Evolutionary conservation across 2,329 filamentous ascomycete species (phyloP), one percentile per base, ranked within the genome.

Genomic region (Colletotrichum camelliae): DNA sequence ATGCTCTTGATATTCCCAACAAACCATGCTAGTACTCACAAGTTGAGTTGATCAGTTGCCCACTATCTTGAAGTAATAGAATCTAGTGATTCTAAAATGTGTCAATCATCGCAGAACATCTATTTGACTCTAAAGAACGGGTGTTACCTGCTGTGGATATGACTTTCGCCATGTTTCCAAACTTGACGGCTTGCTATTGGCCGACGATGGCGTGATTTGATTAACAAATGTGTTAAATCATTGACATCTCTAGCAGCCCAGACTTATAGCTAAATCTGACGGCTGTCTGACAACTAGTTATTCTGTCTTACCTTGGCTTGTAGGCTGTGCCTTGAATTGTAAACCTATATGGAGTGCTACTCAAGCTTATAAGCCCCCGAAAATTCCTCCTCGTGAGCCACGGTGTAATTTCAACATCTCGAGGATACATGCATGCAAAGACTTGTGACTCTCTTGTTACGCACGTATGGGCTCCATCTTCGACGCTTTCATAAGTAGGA

Each of bases 151-250:
- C n/a, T 6, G 43, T 15, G 43, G 43, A 21, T 1, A 52, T 21
- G 43, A 7, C n/a, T 21, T 21, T 21, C n/a, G 3, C n/a, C 7
- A 24, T 52, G 6, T 1, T 13, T 0, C 0, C 10, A 2, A 7
- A 52, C 43, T 13, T 13, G n/a, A 24, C 10, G 10, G 5, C 6
- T 24, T 52, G 1, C 43, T 13, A 21, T 52, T 52, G 43, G 43
- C n/a, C 4, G 43, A 21, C n/a, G 43, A 13, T 52, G 43, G 6
- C 43, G 43, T 52, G 43, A 52, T 52, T 52, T 21, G 3, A 21
- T 52, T 52, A 21, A 7, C 43, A 52, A 21, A 13, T 1, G n/a
- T 52, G 1, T 21, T 52, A 13, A 2, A 7, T 52, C 21, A 2
- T 52, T 13, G 43, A 52, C 43, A 21, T 0, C 21, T 21, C 21